These are phyloP conservation scores for Cardamine resedifolia DNA, from an alignment of 345 rosid species.

Conservation along the genomic window DNA sequence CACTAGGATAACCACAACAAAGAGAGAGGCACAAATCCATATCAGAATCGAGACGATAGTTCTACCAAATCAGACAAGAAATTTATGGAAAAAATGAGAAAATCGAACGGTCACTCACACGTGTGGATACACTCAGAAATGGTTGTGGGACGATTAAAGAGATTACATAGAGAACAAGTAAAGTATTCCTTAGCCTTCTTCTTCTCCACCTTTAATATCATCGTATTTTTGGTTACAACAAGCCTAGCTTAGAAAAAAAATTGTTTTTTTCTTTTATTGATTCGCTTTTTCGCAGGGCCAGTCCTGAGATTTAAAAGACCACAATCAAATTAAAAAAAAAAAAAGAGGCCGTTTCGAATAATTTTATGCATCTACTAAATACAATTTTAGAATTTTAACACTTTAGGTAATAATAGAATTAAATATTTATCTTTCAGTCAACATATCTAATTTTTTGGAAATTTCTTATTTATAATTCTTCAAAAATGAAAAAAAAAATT, in stretches of 20 bases:
- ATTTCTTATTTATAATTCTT: too few species aligned
- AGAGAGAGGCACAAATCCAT: neutral
- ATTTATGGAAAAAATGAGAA: neutral
- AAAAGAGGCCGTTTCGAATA: too few species aligned
- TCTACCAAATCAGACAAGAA: neutral
- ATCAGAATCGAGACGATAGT: neutral
- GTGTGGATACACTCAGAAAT: conserved; percentile 29
- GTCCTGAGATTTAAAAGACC: too few species aligned
- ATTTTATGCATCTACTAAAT: too few species aligned
- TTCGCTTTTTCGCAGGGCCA: conserved; percentile 47
- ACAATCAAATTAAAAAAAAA: too few species aligned
- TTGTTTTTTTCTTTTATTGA: conserved; percentile 11
- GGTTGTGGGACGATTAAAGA: conserved; percentile 15
- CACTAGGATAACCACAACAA: neutral
- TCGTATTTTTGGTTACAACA: neutral
- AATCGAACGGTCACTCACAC: conserved; percentile 8
- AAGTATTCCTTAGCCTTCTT: neutral
- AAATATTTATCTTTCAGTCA: neutral
- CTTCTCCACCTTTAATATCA: neutral
- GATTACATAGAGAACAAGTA: conserved; percentile 29
- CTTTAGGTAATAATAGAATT: too few species aligned
- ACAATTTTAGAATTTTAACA: too few species aligned
- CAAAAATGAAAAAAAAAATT: too few species aligned
- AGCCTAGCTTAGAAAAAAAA: neutral
- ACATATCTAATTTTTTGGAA: too few species aligned